Conservation (phyloP, 2,329 filamentous ascomycete genomes). For the Fusarium incarnatum region DNA sequence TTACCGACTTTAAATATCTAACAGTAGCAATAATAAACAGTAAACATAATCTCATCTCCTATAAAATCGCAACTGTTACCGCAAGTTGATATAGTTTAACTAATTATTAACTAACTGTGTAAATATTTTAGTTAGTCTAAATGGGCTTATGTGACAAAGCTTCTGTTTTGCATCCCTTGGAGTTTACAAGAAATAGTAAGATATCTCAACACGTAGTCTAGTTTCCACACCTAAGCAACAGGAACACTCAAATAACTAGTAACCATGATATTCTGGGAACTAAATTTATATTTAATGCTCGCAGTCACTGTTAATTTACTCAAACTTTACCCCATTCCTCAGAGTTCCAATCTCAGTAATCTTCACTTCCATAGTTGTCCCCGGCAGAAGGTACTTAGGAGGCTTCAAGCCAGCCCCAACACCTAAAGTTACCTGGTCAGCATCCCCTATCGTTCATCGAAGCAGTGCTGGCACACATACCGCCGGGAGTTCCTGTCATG, state of each 20-base stretch:
- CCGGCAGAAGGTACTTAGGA: slow-evolving; percentile 53
- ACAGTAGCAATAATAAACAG: accelerated
- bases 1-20: accelerated
- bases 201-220: not conserved
- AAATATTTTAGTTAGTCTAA: accelerated
- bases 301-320: not conserved
- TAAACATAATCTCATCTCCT: not conserved
- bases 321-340: slow-evolving; percentile 49
- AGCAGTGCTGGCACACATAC: accelerated
- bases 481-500: slow-evolving; percentile 58
- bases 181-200: accelerated
- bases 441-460: accelerated
- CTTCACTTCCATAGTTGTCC: slow-evolving; percentile 54
- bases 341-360: slow-evolving; percentile 56
- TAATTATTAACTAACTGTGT: accelerated
- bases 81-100: not conserved
- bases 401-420: slow-evolving; percentile 59
- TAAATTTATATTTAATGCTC: not conserved
- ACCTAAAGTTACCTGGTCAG: slow-evolving; percentile 39
- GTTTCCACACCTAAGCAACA: too few relatives aligned
- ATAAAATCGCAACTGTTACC: accelerated
- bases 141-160: accelerated
- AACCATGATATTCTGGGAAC: not conserved
- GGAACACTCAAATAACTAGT: too few relatives aligned
- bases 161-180: not conserved